Percentiles rank a stretch among this genome's conserved stretches.
Evolutionary conservation across 2,329 filamentous ascomycete genomes (phyloP).

Genomic region (Myrmaecium sp.): DNA sequence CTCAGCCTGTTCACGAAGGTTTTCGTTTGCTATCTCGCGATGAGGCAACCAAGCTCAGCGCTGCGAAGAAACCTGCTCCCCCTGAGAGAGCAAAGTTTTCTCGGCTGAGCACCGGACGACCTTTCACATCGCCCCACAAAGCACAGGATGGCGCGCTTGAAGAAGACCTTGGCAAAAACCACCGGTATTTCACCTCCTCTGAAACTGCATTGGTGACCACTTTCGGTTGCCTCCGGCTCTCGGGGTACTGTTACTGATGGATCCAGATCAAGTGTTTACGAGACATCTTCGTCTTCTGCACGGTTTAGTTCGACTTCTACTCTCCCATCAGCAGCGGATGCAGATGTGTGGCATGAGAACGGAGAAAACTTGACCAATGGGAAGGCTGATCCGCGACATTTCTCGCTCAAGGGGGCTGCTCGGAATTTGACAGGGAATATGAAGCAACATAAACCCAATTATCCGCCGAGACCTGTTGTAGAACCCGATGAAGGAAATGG

Average conservation of each 20-base stretch:
- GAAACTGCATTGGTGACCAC: no score
- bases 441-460: no score
- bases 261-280: conserved; percentile 17
- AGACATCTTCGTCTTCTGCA: conserved; percentile 13
- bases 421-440: no score
- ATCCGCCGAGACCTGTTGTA: no score
- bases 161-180: conserved; percentile 17
- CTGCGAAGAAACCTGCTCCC: conserved; percentile 8
- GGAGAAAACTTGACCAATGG: no score
- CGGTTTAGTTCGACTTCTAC: conserved; percentile 18
- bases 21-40: conserved; percentile 18
- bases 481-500: no score
- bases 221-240: no score
- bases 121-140: conserved; percentile 2
- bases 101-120: conserved; percentile 2
- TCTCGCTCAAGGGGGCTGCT: no score
- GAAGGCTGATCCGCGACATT: no score
- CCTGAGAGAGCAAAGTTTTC: conserved; percentile 12
- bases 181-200: conserved; percentile 22
- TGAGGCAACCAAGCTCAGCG: conserved; percentile 15
- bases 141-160: conserved; percentile 4
- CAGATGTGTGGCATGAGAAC: no score
- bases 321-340: conserved; percentile 24
- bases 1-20: conserved; percentile 10
- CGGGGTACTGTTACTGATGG: conserved; percentile 21